phyloP scores from a whole-genome alignment of 2,329 filamentous ascomycete species.

The Apiospora hydei region DNA sequence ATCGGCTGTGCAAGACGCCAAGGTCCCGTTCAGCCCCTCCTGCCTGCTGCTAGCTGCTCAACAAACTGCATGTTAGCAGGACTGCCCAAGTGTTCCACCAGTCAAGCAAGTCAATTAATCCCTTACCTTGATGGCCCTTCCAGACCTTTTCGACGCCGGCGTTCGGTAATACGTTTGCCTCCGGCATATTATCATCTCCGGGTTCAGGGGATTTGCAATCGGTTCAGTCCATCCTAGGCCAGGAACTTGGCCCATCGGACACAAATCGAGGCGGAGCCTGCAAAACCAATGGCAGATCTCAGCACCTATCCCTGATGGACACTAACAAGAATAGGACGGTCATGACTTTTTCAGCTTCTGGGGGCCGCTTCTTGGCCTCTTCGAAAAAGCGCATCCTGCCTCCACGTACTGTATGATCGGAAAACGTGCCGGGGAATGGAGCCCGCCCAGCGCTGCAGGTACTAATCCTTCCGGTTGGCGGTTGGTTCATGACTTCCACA shows the following conservation, averaged over 20 bases:
- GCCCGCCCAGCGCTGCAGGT: not conserved
- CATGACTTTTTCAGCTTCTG: constrained; percentile 3
- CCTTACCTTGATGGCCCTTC: not conserved
- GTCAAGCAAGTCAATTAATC: not conserved
- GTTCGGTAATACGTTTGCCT: not conserved
- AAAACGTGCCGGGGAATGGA: constrained; percentile 6
- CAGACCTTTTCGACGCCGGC: not conserved
- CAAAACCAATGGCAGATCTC: not conserved
- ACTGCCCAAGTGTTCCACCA: not conserved
- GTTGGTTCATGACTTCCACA: not conserved
- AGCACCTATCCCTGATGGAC: not conserved
- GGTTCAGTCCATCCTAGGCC: not conserved
- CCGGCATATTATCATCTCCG: not conserved
- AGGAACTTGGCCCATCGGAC: not conserved
- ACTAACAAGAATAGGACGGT: not conserved
- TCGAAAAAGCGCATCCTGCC: not conserved
- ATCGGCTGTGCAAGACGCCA: constrained; percentile 2
- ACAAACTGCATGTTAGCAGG: not conserved
- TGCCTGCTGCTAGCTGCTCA: not conserved
- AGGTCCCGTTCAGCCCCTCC: not conserved
- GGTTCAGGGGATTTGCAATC: not conserved
- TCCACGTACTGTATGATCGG: not conserved
- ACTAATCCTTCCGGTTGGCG: not conserved
- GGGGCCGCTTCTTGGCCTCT: not conserved
- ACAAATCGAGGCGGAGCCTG: not conserved